phyloP scores from a whole-genome alignment of 2,329 filamentous ascomycete species.

The Cylindrodendrum hubeiense region DNA sequence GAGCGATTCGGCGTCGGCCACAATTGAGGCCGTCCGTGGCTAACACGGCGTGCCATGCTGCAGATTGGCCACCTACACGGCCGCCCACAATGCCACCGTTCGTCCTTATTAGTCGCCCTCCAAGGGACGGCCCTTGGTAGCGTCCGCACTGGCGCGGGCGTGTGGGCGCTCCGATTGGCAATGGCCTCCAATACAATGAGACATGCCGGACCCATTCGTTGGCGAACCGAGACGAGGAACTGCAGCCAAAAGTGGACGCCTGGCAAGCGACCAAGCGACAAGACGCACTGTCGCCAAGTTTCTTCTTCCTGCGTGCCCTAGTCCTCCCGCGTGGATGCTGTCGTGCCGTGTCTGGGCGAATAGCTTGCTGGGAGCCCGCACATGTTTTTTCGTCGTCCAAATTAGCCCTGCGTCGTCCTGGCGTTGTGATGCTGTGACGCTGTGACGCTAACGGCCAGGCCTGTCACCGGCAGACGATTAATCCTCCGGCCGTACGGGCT shows the following conservation, averaged over 20 bases:
- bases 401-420: background rate
- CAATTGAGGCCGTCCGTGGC: background rate
- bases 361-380: background rate
- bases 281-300: background rate
- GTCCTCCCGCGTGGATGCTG: background rate
- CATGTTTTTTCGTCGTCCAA: background rate
- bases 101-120: background rate
- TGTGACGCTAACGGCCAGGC: background rate
- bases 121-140: slow-evolving; percentile 41
- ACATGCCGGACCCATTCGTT: background rate
- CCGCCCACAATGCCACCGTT: background rate
- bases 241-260: background rate
- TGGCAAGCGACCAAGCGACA: background rate
- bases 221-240: background rate
- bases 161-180: slow-evolving; percentile 28
- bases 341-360: background rate
- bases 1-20: too few species aligned
- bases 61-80: background rate
- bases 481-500: background rate
- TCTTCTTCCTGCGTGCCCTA: background rate
- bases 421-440: background rate
- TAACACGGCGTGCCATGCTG: background rate
- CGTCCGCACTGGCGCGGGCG: slow-evolving; percentile 24
- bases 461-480: background rate
- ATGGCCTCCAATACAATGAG: slow-evolving; percentile 14